Base-by-base conservation (phyloP, 805 yeast species). In the Candida germanica region DNA sequence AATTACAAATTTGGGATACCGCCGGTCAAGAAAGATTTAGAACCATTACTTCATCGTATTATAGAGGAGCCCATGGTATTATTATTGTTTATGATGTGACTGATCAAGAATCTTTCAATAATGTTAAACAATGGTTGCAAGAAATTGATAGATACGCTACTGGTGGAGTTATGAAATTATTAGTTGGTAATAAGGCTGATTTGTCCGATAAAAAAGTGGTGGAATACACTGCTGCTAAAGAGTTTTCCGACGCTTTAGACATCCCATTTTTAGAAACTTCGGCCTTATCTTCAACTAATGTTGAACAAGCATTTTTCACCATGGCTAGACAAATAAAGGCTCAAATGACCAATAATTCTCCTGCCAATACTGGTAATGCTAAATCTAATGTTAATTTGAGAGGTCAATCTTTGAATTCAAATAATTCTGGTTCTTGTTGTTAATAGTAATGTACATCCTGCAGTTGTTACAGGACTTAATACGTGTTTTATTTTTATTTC, bases 11-110 rank as follows among this genome's bases (percentile, higher is more conserved):
- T 58, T 93, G 98, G 98, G 98, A 93, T 61, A 93, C 98, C 38
- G 98, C 98, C 9, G 98, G 98, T 31, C 98, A 93, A 71, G 98
- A 93, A 65, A 75, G 98, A 53, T 93, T 93, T 71, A 82, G 98
- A 68, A 93, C 98, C 34, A 91, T 91, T 67, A 93, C 98, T 9
- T 86, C 96, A 10, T 87, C 96, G 11, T 91, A 91, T 70, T 91
- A 91, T 73, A 83, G 98, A 63, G 98, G 98, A 39, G 96, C 98
- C 9, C 98, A 91, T 59, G 98, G 98, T 43, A 93, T 91, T 62
- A 93, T 91, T 54, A 91, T 91, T 52, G 98, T 91, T 35, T 91
- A 93, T 63, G 98, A 91, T 59, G 97, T 93, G 30, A 93, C 98
- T 35, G 98, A 93, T 64, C 96, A 87, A 66, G 96, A 87, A 61